A percentile compares a stretch with the other conserved stretches of the same genome.
phyloP scores from a whole-genome alignment of 2,329 filamentous ascomycete species.

The Aspergillus fischeri region DNA sequence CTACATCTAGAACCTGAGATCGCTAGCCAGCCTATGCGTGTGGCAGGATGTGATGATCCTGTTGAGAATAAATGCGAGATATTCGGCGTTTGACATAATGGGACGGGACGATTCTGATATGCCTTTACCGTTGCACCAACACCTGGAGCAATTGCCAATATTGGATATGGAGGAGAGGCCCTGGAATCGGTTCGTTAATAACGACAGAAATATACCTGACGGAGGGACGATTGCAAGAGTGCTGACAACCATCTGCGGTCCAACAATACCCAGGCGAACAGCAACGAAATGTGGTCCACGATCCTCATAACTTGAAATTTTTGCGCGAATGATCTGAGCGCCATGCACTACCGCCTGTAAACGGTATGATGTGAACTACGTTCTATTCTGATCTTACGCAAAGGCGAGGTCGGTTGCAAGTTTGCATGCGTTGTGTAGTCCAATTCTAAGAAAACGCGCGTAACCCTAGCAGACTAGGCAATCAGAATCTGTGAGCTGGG shows the following conservation, averaged over 20 bases:
- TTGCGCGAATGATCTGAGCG: too few species aligned
- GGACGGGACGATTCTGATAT: not conserved
- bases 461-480: conserved; percentile 23
- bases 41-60: not conserved
- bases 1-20: not conserved
- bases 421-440: conserved; percentile 11
- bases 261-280: not conserved
- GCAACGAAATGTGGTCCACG: too few species aligned
- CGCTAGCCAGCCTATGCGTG: not conserved
- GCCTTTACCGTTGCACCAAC: not conserved
- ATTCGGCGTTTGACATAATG: not conserved
- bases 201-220: not conserved
- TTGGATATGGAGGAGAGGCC: not conserved
- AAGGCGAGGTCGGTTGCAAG: conserved; percentile 1
- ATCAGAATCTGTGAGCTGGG: not conserved
- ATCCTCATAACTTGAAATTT: too few species aligned
- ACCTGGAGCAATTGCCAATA: not conserved
- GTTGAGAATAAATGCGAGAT: not conserved
- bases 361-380: not conserved
- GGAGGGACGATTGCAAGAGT: not conserved
- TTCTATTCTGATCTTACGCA: not conserved
- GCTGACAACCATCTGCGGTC: too few species aligned
- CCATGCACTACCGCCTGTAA: not conserved
- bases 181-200: not conserved
- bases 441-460: conserved; percentile 26